Evolutionary conservation across 331 rosid genomes (phyloP), one percentile per base, ranked within the genome.

Genomic region (Telfairia occidentalis): DNA sequence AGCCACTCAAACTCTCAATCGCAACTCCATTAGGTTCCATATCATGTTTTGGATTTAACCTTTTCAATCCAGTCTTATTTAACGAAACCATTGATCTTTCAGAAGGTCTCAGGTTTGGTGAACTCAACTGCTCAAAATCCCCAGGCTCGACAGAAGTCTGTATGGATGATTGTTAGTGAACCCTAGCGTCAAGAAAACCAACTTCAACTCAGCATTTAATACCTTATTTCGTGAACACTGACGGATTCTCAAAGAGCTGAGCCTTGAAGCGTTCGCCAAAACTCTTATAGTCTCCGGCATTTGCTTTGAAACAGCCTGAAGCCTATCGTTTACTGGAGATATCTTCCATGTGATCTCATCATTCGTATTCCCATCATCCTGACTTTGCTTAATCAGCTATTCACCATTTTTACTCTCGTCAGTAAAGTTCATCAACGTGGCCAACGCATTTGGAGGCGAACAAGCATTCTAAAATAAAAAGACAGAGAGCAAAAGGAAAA

Each of bases 261-360:
- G 78, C 77, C 91, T 86, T 10, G 97, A 88, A 60, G 98, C 82
- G 57, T 89, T 92, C 2, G 96, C 97, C 88, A 94, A 74, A 23
- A 85, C 87, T 81, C 86, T 82, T 74, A 94, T 74, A 52, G 80
- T 78, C 79, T 90, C 84, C 11, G 97, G 98, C 86, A 64, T 69
- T n/a, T 79, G 73, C 83, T 91, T 91, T 2, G 97, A 94, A 76
- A 85, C 90, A 18, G 90, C 84, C 76, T 83, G 95, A 59, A 94
- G 98, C 76, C 92, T 87, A 77, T 91, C 96, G 35, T 91, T 87
- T 40, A 94, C 90, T 1, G 98, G 98, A 77, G 97, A 91, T 79
- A 88, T 91, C 89, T 88, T 94, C 98, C 97, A 91, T 0, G 95
- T 94, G 43, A 94, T 86, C 82, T 89, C 96, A n/a, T 91, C 89